Conservation (phyloP, 768 basidiomycete genomes). For the Tylopilus intermedius region DNA sequence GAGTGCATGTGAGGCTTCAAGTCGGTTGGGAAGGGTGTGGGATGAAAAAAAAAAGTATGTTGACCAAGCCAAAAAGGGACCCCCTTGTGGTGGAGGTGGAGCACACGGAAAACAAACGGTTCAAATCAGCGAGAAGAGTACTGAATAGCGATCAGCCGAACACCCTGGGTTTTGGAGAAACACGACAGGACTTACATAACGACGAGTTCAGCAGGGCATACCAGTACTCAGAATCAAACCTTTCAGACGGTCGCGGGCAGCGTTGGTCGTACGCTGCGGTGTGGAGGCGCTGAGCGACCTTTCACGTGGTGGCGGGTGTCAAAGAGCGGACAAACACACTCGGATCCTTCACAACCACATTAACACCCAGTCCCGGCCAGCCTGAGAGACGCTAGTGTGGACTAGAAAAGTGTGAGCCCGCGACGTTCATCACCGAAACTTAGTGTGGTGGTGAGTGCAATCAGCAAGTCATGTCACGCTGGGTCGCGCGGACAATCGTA, state of each 20-base stretch:
- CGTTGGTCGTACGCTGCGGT: constrained; percentile 17
- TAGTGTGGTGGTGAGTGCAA: constrained; percentile 11
- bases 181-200: constrained; percentile 35
- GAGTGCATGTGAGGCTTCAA: constrained; percentile 32
- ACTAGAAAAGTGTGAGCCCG: constrained; percentile 17
- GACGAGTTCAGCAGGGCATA: constrained; percentile 28
- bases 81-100: constrained; percentile 20
- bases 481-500: background rate
- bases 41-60: constrained; percentile 26
- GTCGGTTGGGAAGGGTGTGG: constrained; percentile 20
- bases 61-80: constrained; percentile 26
- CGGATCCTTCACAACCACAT: constrained; percentile 25
- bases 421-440: constrained; percentile 28
- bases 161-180: constrained; percentile 17
- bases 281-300: constrained; percentile 20
- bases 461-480: constrained; percentile 3
- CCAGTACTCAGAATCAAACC: constrained; percentile 27
- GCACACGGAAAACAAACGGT: constrained; percentile 30
- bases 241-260: constrained; percentile 18
- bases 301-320: constrained; percentile 29
- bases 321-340: constrained; percentile 22
- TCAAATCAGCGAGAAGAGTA: constrained; percentile 23
- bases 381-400: constrained; percentile 16
- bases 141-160: constrained; percentile 15
- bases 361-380: constrained; percentile 18